A percentile compares a stretch with the other conserved stretches of the same genome.
These are phyloP conservation scores for Chalciporus piperatus DNA, from an alignment of 768 basidiomycete genomes.

Conservation along the genomic window DNA sequence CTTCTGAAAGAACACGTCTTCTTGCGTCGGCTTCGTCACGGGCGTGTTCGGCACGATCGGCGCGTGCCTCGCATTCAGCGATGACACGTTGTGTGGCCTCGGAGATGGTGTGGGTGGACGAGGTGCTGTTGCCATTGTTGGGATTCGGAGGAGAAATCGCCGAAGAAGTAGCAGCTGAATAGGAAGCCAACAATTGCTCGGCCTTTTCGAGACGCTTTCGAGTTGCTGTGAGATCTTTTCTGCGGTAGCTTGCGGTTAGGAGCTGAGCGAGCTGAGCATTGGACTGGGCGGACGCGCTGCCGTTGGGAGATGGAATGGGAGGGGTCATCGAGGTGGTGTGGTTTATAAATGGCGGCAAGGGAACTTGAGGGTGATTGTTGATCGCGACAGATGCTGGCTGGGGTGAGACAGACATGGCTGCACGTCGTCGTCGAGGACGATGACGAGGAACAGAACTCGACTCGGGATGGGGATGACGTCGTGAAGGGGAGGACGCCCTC, in stretches of 20 bases:
- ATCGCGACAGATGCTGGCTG: conserved; percentile 8
- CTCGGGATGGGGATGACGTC: conserved; percentile 3
- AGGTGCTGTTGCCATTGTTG: conserved; percentile 11
- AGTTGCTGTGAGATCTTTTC: conserved; percentile 42
- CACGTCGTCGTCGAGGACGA: not conserved
- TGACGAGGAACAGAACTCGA: not conserved
- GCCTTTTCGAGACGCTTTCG: conserved; percentile 52
- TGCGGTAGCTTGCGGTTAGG: conserved; percentile 50
- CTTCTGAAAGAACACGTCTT: conserved; percentile 41
- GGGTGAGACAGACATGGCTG: conserved; percentile 20
- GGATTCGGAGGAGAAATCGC: conserved; percentile 16
- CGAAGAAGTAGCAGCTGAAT: conserved; percentile 22
- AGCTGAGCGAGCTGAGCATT: conserved; percentile 57
- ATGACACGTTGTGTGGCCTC: conserved; percentile 38
- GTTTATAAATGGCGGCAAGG: not conserved
- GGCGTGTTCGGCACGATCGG: conserved; percentile 46
- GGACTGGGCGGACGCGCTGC: conserved; percentile 25
- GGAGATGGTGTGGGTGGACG: conserved; percentile 18
- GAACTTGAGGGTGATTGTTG: not conserved
- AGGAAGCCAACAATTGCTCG: conserved; percentile 42
- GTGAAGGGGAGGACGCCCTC: not conserved
- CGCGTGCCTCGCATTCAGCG: conserved; percentile 48
- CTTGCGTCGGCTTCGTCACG: conserved; percentile 56
- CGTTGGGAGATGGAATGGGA: conserved; percentile 17
- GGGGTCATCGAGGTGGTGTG: not conserved